Evolutionary conservation across 2,329 filamentous ascomycete species (phyloP).

Genomic region (Hypomyces perniciosus): DNA sequence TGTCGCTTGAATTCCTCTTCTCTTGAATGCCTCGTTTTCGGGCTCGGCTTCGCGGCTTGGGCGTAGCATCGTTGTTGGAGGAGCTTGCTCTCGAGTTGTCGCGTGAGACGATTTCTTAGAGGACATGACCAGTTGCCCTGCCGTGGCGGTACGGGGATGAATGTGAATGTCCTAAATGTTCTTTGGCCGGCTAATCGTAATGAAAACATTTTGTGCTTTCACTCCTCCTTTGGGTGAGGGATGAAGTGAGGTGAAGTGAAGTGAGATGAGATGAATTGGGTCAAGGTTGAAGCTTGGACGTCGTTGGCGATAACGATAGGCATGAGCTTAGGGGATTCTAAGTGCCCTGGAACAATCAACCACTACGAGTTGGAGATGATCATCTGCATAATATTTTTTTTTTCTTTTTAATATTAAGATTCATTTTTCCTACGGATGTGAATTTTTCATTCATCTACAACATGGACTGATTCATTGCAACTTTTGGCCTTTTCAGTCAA

Average conservation of each 20-base stretch:
- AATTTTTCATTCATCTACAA: neutral
- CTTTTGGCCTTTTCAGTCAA: slow-evolving; percentile 2
- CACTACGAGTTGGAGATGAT: neutral
- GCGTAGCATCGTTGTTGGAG: slow-evolving; percentile 23
- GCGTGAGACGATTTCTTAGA: neutral
- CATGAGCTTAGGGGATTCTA: neutral
- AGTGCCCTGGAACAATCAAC: too few relatives aligned
- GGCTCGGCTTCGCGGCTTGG: slow-evolving; percentile 9
- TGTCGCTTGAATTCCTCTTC: slow-evolving; percentile 23
- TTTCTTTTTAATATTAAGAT: neutral
- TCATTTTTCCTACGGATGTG: neutral
- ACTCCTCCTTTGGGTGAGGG: neutral
- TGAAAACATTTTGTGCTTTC: slow-evolving; percentile 6
- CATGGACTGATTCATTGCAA: too few relatives aligned
- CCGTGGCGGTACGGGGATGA: neutral
- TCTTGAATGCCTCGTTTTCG: slow-evolving; percentile 11
- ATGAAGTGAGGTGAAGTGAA: neutral
- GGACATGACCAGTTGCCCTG: neutral
- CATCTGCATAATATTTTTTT: neutral
- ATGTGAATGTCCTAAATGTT: neutral
- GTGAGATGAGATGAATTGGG: neutral
- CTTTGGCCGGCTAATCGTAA: slow-evolving; percentile 1
- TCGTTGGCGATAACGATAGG: neutral
- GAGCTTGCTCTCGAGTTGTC: slow-evolving; percentile 16
- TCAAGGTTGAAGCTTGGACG: neutral